Base-by-base conservation (phyloP, 2,329 filamentous ascomycete genomes). In the Ceratocystis harringtonii region DNA sequence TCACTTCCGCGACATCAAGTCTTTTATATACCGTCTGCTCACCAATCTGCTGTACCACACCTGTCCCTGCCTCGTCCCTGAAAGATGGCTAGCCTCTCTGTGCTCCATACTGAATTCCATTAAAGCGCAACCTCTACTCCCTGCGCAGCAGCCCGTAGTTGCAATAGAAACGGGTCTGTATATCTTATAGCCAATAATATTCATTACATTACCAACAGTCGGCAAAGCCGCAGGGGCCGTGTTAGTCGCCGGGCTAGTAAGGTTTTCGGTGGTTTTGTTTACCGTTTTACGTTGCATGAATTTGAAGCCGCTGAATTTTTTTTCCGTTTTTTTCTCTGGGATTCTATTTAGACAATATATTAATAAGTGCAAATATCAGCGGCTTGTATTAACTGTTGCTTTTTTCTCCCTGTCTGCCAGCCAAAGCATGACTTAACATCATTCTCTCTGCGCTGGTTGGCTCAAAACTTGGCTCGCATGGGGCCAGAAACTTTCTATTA, bases 121-220 rank as follows among this genome's bases (percentile, higher is more conserved):
- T 65, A 62, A 44, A 12, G 17, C 17, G 8, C 45, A 65, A 43
- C 64, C 25, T 17, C 1, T 57, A 17, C 19, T 5, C 1, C 19
- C 58, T 65, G 15, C 2, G 15, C 3, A 2, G 30, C 44, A 62
- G 57, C 58, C 17, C 62, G 64, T 25, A 25, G 64, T 65, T 55
- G 6, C 5, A 28, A n/a, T 55, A 44, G 19, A 65, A 52, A 17
- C 41, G 57, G 64, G 28, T 43, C 43, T 17, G 22, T 12, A n/a
- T 15, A 12, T 7, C 5, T 1, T 15, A 6, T 8, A 19, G 22
- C 64, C 44, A 65, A 65, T 65, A 30, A 62, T 2, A 44, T 2
- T 1, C 3, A 1, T 1, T 2, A 10, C 17, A 65, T 65, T 65
- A 65, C 58, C 44, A 65, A 65, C 5, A n/a, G 57, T 61, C 36